Evolutionary conservation across 345 rosid genomes (phyloP), one percentile per base, ranked within the genome.

Genomic region (Pugionium cornutum): DNA sequence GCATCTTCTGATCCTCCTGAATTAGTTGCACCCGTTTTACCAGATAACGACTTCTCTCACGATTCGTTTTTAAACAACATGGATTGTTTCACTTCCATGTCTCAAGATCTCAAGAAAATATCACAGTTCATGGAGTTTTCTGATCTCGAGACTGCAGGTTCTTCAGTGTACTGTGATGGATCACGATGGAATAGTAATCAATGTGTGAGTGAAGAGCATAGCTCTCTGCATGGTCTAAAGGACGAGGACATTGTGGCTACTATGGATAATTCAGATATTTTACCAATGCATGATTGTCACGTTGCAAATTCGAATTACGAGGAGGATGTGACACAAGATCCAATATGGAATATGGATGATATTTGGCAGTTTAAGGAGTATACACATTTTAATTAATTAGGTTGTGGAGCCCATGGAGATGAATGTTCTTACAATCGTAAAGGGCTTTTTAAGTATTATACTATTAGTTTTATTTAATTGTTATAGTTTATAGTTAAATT

Each of bases 311-410:
- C 84, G 81, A 36, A 9, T 6, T 67, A 71, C 40, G 74, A 61
- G 74, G 69, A 78, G 59, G 84, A 81, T 63, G 53, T 76, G 67
- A 78, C 71, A 48, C 69, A 53, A 53, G 69, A 65, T 52, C 61
- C 69, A 52, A 40, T 76, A 43, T 89, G 96, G 92, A 79, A 70
- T 80, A 67, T 73, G 78, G 91, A 85, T 62, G 86, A 84, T 67
- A 74, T 79, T 63, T 89, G 91, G 85, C 84, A 79, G 62, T 75
- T 77, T 56, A 77, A 83, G 78, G 81, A 78, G 75, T 53, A 53
- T 42, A 62, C 32, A 54, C 68, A 44, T 52, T 41, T 37, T 18
- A 44, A 39, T 18, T 34, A 45, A 40, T 5, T 63, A 63, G 37
- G 6, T 44, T 36, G 67, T 52, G 30, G 33, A 52, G 11, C 41